Percentiles rank a stretch among this genome's conserved stretches.
phyloP scores from a whole-genome alignment of 2,329 filamentous ascomycete species.

The Arthrocladium fulminans region DNA sequence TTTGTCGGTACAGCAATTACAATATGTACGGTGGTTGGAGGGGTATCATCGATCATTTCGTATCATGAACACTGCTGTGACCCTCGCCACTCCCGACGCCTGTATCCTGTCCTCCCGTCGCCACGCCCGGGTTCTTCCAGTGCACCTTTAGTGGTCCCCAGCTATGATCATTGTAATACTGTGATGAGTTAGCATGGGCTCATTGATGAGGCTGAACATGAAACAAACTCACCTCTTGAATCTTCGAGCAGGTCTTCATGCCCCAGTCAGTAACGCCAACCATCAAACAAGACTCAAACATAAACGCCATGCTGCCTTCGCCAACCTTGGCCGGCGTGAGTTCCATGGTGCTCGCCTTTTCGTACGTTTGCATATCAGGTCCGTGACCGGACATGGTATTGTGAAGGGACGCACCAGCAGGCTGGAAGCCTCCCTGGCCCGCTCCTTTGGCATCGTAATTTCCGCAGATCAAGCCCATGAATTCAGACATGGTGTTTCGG shows the following conservation, averaged over 20 bases:
- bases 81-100: constrained; percentile 18
- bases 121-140: constrained; percentile 45
- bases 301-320: constrained; percentile 55
- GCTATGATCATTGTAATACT: constrained; percentile 67
- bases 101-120: too few relatives aligned
- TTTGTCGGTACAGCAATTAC: too few relatives aligned
- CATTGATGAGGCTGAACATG: background rate
- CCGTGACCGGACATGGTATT: constrained; percentile 65
- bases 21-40: too few relatives aligned
- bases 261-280: constrained; percentile 67
- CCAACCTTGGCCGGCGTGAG: constrained; percentile 49
- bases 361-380: constrained; percentile 48
- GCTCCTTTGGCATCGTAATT: constrained; percentile 52
- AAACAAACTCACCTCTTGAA: constrained; percentile 43
- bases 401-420: constrained; percentile 55
- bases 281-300: constrained; percentile 60
- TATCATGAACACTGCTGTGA: constrained; percentile 17
- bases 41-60: constrained; percentile 5
- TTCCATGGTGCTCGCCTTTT: constrained; percentile 45
- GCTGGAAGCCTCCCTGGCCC: constrained; percentile 47
- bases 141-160: constrained; percentile 63
- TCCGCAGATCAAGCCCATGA: constrained; percentile 56
- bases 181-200: constrained; percentile 10
- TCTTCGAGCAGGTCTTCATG: constrained; percentile 59
- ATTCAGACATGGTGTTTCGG: constrained; percentile 57